These are phyloP conservation scores for Fusarium oligoseptatum DNA, from an alignment of 2,329 filamentous ascomycete species.

Conservation along the genomic window DNA sequence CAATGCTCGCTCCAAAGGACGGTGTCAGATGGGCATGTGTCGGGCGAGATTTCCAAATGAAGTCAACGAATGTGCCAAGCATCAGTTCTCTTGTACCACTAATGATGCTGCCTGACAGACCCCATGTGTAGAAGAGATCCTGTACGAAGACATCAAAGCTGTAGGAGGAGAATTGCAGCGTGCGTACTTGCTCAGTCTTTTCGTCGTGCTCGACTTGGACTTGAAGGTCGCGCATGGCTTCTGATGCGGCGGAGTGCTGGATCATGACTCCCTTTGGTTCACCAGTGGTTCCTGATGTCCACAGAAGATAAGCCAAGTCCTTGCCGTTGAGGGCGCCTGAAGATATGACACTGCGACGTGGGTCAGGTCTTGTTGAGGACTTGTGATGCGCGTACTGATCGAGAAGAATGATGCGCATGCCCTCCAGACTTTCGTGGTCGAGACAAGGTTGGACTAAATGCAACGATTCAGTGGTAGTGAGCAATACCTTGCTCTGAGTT, in stretches of 20 bases:
- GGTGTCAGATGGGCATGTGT: conserved; percentile 29
- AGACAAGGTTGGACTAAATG: conserved; percentile 15
- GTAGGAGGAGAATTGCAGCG: conserved; percentile 20
- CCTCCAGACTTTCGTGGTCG: not conserved
- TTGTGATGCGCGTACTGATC: conserved; percentile 9
- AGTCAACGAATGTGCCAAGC: conserved; percentile 24
- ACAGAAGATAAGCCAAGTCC: conserved; percentile 22
- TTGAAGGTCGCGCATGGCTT: conserved; percentile 28
- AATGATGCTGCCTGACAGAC: conserved; percentile 11
- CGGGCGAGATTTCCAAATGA: conserved; percentile 25
- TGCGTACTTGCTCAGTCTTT: conserved; percentile 14
- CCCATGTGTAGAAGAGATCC: conserved; percentile 29
- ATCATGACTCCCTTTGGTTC: conserved; percentile 35
- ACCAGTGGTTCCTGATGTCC: conserved; percentile 27
- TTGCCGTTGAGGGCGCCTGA: not conserved
- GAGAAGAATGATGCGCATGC: conserved; percentile 19
- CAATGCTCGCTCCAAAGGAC: conserved; percentile 28
- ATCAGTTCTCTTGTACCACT: conserved; percentile 23
- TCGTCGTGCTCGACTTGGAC: conserved; percentile 26
- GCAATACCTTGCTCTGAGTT: conserved; percentile 21
- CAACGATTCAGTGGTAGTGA: conserved; percentile 13
- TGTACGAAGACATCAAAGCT: conserved; percentile 35
- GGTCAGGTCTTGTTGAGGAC: not conserved
- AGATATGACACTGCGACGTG: not conserved
- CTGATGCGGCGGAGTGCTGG: conserved; percentile 18